Percentiles rank a stretch among this genome's conserved stretches.
Evolutionary conservation across 192 early-diverging fungal species (phyloP).

Genomic region (Glomus cerebriforme): DNA sequence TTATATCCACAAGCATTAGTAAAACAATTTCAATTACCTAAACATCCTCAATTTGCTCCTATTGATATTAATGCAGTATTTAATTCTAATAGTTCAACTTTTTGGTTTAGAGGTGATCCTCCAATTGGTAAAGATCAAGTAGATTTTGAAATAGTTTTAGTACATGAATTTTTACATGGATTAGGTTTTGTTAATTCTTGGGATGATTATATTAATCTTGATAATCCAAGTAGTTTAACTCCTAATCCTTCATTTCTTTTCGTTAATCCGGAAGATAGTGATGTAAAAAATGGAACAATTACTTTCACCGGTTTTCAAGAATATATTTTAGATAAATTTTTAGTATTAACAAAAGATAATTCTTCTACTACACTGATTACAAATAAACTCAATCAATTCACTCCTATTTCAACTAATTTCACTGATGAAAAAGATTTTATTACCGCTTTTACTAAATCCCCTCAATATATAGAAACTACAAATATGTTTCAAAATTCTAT

Average conservation of each 20-base stretch:
- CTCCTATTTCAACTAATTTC: not conserved
- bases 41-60: not conserved
- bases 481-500: not conserved
- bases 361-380: not conserved
- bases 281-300: not conserved
- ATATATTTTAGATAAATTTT: not conserved
- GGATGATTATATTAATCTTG: not conserved
- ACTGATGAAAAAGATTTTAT: not conserved
- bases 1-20: conserved; percentile 14
- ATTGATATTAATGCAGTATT: not conserved
- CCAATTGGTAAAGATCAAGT: not conserved
- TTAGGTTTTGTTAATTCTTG: conserved; percentile 7
- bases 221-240: not conserved
- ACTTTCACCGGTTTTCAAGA: conserved; percentile 17
- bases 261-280: not conserved
- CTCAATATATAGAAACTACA: not conserved
- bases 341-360: conserved; percentile 4
- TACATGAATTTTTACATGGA: conserved; percentile 17
- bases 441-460: not conserved
- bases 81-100: not conserved
- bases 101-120: not conserved
- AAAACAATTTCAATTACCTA: not conserved
- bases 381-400: not conserved
- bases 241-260: not conserved
- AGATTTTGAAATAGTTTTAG: not conserved